These are phyloP conservation scores for Colletotrichum lupini DNA, from an alignment of 2,329 filamentous ascomycete species.

Conservation along the genomic window DNA sequence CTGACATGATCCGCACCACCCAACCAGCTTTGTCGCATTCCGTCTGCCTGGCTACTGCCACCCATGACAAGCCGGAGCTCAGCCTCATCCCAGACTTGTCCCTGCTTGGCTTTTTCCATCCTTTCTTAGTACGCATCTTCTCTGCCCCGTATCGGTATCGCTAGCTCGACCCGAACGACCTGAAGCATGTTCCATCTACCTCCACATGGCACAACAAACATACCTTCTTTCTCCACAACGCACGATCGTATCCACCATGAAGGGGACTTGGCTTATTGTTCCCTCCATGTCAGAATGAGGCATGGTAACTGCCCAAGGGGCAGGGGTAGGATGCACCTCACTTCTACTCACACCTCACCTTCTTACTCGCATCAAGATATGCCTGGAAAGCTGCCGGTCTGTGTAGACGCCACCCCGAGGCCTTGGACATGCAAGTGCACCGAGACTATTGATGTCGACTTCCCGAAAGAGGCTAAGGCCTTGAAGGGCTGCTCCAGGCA, in stretches of 20 bases:
- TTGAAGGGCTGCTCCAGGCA: background rate
- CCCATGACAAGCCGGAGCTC: constrained; percentile 11
- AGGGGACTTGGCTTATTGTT: constrained; percentile 19
- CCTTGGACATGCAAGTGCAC: constrained; percentile 18
- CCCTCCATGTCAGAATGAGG: constrained; percentile 32
- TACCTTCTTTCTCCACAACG: constrained; percentile 16
- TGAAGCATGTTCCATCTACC: constrained; percentile 18
- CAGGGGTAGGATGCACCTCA: constrained; percentile 26
- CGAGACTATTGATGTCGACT: constrained; percentile 25
- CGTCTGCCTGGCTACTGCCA: constrained; percentile 26
- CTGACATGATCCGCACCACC: constrained; percentile 18
- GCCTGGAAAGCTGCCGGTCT: constrained; percentile 1
- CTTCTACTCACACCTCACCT: constrained; percentile 10
- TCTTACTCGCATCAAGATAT: constrained; percentile 27
- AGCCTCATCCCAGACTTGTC: constrained; percentile 20
- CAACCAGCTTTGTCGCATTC: constrained; percentile 4
- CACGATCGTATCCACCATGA: constrained; percentile 2
- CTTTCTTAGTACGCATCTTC: background rate
- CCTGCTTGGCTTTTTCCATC: background rate
- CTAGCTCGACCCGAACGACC: background rate
- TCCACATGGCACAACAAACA: background rate
- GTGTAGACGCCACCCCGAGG: constrained; percentile 15
- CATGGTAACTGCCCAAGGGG: constrained; percentile 4
- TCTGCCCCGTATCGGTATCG: background rate
- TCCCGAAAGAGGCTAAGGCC: constrained; percentile 7